Evolutionary conservation across 805 yeast species (phyloP).

Genomic region (Cyberlindnera americana): DNA sequence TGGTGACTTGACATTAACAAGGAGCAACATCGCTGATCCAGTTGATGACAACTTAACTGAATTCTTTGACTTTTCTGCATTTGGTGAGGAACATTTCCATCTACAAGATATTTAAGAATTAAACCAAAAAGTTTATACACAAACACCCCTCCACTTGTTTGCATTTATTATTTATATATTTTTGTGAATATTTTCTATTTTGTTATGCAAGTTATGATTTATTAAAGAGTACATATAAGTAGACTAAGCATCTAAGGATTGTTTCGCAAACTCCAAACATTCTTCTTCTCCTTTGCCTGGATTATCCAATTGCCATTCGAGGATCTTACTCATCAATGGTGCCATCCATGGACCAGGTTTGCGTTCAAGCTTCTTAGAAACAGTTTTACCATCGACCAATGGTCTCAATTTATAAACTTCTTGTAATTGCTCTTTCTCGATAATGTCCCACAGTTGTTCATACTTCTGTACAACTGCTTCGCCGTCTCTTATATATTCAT

Average conservation of each 20-base stretch:
- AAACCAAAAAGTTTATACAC: too few relatives aligned
- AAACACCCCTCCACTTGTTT: too few relatives aligned
- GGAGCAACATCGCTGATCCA: slow-evolving; percentile 1
- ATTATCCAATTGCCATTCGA: slow-evolving; percentile 76
- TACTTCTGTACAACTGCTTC: slow-evolving; percentile 10
- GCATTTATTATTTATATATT: too few relatives aligned
- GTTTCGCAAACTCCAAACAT: slow-evolving; percentile 42
- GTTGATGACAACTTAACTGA: slow-evolving; percentile 17
- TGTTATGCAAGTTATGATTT: slow-evolving; percentile 8
- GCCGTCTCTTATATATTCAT: slow-evolving; percentile 10
- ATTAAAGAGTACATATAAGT: neutral
- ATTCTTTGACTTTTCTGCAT: slow-evolving; percentile 25
- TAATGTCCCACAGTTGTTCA: slow-evolving; percentile 16
- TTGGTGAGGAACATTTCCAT: slow-evolving; percentile 18
- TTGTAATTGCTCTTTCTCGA: slow-evolving; percentile 14
- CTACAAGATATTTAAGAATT: slow-evolving; percentile 3
- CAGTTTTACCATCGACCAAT: slow-evolving; percentile 70
- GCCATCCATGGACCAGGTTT: slow-evolving; percentile 91
- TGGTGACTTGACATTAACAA: slow-evolving; percentile 8
- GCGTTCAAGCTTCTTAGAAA: slow-evolving; percentile 45
- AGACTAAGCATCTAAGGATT: slow-evolving; percentile 15
- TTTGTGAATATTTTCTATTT: neutral
- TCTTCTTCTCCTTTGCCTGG: slow-evolving; percentile 55
- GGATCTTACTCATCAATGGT: slow-evolving; percentile 46
- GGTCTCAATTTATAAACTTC: slow-evolving; percentile 53